These are phyloP conservation scores for Telfairia occidentalis DNA, from an alignment of 331 rosid species.

Conservation along the genomic window DNA sequence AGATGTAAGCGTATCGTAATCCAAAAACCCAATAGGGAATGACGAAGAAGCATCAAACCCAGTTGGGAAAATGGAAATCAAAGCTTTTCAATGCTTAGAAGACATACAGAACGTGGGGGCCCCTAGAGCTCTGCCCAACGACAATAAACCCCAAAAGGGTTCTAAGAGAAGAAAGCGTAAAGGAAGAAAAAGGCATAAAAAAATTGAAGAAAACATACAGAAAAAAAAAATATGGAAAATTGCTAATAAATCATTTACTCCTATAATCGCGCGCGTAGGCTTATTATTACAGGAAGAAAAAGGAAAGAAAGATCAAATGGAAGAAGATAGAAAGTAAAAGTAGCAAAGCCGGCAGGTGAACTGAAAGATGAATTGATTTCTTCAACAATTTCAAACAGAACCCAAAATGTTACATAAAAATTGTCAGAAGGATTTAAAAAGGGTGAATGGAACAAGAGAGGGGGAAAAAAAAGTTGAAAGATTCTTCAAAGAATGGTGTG, in stretches of 20 bases:
- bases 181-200: slow-evolving; percentile 3
- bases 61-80: slow-evolving; percentile 18
- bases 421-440: neutral
- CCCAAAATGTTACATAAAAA: slow-evolving; percentile 2
- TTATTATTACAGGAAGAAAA: neutral
- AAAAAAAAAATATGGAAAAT: neutral
- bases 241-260: neutral
- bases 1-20: slow-evolving; percentile 10
- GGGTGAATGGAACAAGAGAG: neutral
- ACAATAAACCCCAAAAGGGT: slow-evolving; percentile 24
- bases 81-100: neutral
- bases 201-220: neutral
- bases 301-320: neutral
- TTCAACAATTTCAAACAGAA: neutral
- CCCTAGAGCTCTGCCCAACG: slow-evolving; percentile 20
- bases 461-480: slow-evolving; percentile 13
- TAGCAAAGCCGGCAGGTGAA: neutral
- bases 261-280: neutral
- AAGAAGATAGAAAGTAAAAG: neutral
- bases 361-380: slow-evolving; percentile 22
- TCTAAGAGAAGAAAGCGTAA: slow-evolving; percentile 16
- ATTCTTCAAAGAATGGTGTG: slow-evolving; percentile 10
- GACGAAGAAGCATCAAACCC: slow-evolving; percentile 41
- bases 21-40: slow-evolving; percentile 28
- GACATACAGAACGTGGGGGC: slow-evolving; percentile 24